These are phyloP conservation scores for Fagopyrum tataricum DNA, from an alignment of 148 eudicot species.

Conservation along the genomic window DNA sequence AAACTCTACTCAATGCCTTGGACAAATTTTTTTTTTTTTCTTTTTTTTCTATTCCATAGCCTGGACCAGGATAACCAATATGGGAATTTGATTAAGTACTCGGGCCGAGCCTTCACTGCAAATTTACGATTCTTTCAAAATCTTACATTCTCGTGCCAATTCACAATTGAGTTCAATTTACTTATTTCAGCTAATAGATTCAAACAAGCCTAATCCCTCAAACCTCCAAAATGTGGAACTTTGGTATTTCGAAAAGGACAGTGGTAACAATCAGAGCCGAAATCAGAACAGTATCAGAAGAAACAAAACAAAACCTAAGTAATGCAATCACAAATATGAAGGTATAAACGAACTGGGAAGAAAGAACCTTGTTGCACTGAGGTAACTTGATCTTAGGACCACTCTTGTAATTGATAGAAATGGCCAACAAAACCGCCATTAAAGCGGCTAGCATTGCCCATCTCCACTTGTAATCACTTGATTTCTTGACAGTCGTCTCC, in stretches of 20 bases:
- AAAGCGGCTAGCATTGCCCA: constrained; percentile 10
- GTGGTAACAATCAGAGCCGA: too few relatives aligned
- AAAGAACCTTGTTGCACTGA: constrained; percentile 8
- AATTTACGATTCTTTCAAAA: background rate
- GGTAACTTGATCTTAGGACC: constrained; percentile 6
- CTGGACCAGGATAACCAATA: background rate
- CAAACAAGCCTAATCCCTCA: background rate
- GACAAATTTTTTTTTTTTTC: too few relatives aligned
- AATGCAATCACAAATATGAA: background rate
- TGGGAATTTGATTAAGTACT: background rate
- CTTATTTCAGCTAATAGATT: background rate
- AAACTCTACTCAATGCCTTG: background rate
- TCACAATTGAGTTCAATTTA: background rate
- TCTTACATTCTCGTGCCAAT: background rate
- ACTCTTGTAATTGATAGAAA: background rate
- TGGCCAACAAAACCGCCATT: constrained; percentile 14
- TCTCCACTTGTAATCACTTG: constrained; percentile 2
- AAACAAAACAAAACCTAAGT: background rate
- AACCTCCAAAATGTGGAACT: too few relatives aligned
- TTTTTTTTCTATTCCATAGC: too few relatives aligned
- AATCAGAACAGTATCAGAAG: background rate
- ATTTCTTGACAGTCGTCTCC: constrained; percentile 1
- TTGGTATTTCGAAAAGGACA: too few relatives aligned
- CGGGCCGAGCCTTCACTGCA: background rate
- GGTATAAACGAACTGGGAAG: background rate